Percentiles rank a stretch among this genome's conserved stretches.
phyloP scores from a whole-genome alignment of 371 early-diverging fungal species.

The Rhizopus stolonifer region DNA sequence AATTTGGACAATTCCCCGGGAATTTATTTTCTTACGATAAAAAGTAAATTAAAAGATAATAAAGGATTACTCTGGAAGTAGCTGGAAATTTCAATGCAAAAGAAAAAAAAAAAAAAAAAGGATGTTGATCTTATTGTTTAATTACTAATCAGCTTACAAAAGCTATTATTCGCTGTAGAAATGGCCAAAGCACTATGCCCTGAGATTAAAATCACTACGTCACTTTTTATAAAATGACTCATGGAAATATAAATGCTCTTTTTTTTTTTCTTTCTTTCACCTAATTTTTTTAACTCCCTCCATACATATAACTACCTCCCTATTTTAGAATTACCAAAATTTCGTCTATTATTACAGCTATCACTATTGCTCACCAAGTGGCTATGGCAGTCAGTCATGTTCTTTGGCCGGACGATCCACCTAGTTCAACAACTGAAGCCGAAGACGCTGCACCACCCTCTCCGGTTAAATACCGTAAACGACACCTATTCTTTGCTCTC shows the following conservation, averaged over 20 bases:
- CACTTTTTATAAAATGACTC: neutral
- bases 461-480: constrained; percentile 13
- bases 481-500: constrained; percentile 24
- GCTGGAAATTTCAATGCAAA: too few species aligned
- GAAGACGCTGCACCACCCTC: too few species aligned
- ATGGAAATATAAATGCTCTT: neutral
- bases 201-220: neutral
- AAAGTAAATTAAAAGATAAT: too few species aligned
- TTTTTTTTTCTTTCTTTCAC: neutral
- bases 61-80: too few species aligned
- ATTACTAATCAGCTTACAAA: too few species aligned
- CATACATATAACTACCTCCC: neutral
- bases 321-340: neutral
- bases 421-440: neutral
- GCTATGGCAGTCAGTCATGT: neutral
- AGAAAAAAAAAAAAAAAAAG: too few species aligned
- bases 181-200: neutral
- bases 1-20: too few species aligned
- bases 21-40: too few species aligned
- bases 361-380: neutral
- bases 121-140: too few species aligned
- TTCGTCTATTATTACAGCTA: neutral
- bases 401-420: neutral
- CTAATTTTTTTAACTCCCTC: neutral
- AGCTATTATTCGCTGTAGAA: neutral